A percentile compares a stretch with the other conserved stretches of the same genome.
Conservation (phyloP, 495 filamentous ascomycete genomes). For the Haplographium delicatum region DNA sequence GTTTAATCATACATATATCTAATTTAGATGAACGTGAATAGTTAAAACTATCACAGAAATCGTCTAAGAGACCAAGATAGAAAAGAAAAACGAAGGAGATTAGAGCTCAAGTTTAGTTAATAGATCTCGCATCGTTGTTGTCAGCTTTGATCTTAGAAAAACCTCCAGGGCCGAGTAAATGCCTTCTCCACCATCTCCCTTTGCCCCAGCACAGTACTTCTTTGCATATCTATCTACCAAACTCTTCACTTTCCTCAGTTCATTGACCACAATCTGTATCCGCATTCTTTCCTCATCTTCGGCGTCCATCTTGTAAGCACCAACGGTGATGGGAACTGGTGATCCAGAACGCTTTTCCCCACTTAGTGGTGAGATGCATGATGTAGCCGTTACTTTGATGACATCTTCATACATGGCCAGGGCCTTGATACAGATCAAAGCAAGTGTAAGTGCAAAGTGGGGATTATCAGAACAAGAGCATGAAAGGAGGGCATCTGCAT, state of each 20-base stretch:
- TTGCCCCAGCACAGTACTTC: conserved; percentile 4
- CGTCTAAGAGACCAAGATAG: too few species aligned
- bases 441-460: conserved; percentile 3
- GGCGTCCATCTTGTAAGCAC: conserved; percentile 13
- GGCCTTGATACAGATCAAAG: conserved; percentile 7
- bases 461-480: conserved; percentile 6
- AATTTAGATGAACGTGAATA: too few species aligned
- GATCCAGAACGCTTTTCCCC: not conserved
- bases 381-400: not conserved
- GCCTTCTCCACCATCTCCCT: not conserved
- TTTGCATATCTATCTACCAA: conserved; percentile 2
- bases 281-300: conserved; percentile 14
- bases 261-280: conserved; percentile 6
- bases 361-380: conserved; percentile 6
- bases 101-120: not conserved
- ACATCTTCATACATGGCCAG: conserved; percentile 9
- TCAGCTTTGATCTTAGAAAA: conserved; percentile 10
- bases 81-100: not conserved
- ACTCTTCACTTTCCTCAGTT: conserved; percentile 7
- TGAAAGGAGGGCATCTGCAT: conserved; percentile 4
- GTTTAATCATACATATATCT: too few species aligned
- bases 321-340: conserved; percentile 1
- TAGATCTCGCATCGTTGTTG: not conserved
- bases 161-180: conserved; percentile 1
- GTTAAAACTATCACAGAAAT: too few species aligned